phyloP scores from a whole-genome alignment of 495 filamentous ascomycete species.

The Penicillium egyptiacum region DNA sequence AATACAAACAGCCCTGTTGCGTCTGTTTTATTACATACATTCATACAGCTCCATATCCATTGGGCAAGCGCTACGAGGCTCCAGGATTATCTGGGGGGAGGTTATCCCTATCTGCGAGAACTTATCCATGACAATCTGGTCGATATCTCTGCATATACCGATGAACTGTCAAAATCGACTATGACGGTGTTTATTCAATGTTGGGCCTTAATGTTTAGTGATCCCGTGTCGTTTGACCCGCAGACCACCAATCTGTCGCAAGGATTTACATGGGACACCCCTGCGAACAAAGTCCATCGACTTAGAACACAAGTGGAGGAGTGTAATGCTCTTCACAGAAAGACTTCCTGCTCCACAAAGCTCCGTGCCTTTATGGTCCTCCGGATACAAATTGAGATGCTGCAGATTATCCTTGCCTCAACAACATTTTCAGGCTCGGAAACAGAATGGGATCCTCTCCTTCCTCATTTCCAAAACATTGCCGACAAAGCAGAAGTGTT shows the following conservation, averaged over 20 bases:
- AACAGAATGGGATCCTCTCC: conserved; percentile 4
- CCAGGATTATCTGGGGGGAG: neutral
- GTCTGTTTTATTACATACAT: conserved; percentile 9
- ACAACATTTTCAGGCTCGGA: neutral
- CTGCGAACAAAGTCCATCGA: neutral
- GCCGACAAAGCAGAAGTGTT: neutral
- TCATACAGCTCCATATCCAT: conserved; percentile 13
- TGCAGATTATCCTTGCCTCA: neutral
- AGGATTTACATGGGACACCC: neutral
- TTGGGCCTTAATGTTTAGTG: neutral
- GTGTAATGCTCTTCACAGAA: neutral
- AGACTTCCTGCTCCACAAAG: neutral
- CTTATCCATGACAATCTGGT: neutral
- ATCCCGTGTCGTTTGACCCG: neutral
- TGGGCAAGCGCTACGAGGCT: conserved; percentile 3
- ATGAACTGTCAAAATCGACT: neutral
- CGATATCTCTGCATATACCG: neutral
- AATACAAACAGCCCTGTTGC: conserved; percentile 3
- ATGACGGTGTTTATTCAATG: neutral
- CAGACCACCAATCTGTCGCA: neutral
- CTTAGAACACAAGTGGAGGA: neutral
- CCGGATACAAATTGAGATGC: neutral
- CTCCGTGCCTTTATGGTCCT: conserved; percentile 1
- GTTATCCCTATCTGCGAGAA: neutral
- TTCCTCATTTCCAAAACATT: neutral